A percentile compares a stretch with the other conserved stretches of the same genome.
Evolutionary conservation across 78 protist species (phyloP).

Genomic region (Dictyostelium intermedium): DNA sequence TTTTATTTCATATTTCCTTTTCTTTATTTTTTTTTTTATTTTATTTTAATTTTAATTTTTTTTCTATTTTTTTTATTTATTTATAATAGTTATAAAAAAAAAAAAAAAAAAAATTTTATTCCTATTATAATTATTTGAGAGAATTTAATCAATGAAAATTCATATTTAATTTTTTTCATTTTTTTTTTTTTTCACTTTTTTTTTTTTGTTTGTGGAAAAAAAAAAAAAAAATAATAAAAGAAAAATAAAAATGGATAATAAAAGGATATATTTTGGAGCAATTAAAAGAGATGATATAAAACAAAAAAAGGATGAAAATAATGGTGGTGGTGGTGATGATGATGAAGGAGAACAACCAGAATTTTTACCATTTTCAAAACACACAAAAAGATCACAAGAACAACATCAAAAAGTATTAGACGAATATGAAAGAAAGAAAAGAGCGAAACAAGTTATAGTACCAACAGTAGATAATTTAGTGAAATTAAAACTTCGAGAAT

Average conservation of each 20-base stretch:
- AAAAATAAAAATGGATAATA: background rate
- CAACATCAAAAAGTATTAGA: constrained; percentile 18
- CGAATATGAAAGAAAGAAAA: constrained; percentile 52
- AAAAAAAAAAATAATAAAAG: background rate
- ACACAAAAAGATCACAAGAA: constrained; percentile 33
- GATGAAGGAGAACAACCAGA: background rate
- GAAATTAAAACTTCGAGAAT: constrained; percentile 65
- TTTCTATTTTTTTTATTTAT: too few species aligned
- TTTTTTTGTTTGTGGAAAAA: background rate
- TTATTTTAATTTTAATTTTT: too few species aligned
- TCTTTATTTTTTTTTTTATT: too few species aligned
- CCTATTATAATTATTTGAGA: background rate
- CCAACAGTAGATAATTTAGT: constrained; percentile 64
- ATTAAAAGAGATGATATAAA: constrained; percentile 5
- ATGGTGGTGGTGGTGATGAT: background rate
- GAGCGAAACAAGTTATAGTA: constrained; percentile 23
- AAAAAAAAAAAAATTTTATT: too few species aligned
- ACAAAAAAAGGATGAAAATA: background rate
- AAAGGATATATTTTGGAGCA: constrained; percentile 3
- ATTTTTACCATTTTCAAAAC: constrained; percentile 65
- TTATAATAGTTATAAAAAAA: too few species aligned
- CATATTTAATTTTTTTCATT: background rate
- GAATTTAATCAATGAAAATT: background rate
- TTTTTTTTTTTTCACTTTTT: background rate
- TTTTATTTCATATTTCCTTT: too few species aligned